Conservation (phyloP, 495 filamentous ascomycete genomes). For the Paragyromitra xinjiangensis region DNA sequence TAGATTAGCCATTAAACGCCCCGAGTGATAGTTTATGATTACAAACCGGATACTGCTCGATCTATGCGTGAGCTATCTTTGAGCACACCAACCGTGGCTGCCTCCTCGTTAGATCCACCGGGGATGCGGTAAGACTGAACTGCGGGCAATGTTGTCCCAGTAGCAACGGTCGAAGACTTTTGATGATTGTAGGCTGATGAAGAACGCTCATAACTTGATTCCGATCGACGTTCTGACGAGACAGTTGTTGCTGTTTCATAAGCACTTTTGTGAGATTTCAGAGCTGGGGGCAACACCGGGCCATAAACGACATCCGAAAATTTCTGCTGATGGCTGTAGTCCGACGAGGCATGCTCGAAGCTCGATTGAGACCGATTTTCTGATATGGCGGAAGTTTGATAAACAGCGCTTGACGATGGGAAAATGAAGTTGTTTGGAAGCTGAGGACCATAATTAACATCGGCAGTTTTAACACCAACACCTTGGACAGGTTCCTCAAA, state of each 20-base stretch:
- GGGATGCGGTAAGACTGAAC: slow-evolving; percentile 17
- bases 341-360: slow-evolving; percentile 7
- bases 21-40: background rate
- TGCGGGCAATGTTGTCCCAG: background rate
- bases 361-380: slow-evolving; percentile 19
- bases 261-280: background rate
- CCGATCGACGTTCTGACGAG: slow-evolving; percentile 20
- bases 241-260: background rate
- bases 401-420: background rate
- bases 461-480: background rate
- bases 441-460: slow-evolving; percentile 25
- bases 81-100: slow-evolving; percentile 8
- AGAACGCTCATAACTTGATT: slow-evolving; percentile 8
- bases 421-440: slow-evolving; percentile 12
- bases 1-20: background rate
- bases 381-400: background rate
- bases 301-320: slow-evolving; percentile 18
- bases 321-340: background rate
- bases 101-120: slow-evolving; percentile 22
- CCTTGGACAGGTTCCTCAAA: background rate
- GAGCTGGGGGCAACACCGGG: slow-evolving; percentile 11
- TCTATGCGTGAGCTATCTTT: background rate
- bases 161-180: slow-evolving; percentile 7
- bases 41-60: slow-evolving; percentile 21
- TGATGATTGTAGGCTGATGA: slow-evolving; percentile 21